Base-by-base conservation (phyloP, 2,329 filamentous ascomycete genomes). In the Neopestalotiopsis sp. region DNA sequence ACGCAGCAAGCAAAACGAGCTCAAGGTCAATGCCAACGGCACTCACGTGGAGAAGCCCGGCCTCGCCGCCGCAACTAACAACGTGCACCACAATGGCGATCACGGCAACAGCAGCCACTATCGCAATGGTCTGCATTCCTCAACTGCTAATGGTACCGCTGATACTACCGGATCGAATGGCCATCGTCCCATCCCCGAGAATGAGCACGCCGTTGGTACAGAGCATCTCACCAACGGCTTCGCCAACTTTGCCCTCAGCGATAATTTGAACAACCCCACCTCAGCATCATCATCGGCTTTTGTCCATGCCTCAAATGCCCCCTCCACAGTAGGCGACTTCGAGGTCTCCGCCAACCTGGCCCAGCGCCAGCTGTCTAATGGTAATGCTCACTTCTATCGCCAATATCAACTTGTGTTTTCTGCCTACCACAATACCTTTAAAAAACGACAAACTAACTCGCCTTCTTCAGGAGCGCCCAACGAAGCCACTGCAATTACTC, bases 31-130 rank as follows among this genome's bases (percentile, higher is more conserved):
- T 72, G 71, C 69, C 58, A 70, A 75, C 73, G 71, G 71, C 60
- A 71, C 72, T 62, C 69, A 69, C 71, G 72, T 72, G 70, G 74
- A 76, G 74, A 77, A 75, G 70, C 67, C 72, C 71, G 73, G 20
- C 42, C 24, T 66, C 52, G n/a, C 68, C 67, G 52, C 68, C 58
- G 63, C 59, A 61, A 70, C 45, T 28, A 56, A 62, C 17, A 30
- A 56, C 56, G 7, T 20, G 17, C 17, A 20, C 17, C 56, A 66
- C 30, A 56, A 12, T 24, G 24, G 52, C 45, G 59, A 59, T 32
- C n/a, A 66, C 58, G 38, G 52, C 34, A 67, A 42, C 65, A 40
- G 34, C 20, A 60, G 34, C 42, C 69, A 69, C 24, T 67, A 69
- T 56, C 56, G 49, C 60, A 63, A 56, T 38, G 57, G 67, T 68